A percentile compares a stretch with the other conserved stretches of the same genome.
phyloP scores from a whole-genome alignment of 495 filamentous ascomycete genomes.

The Collariella sp. region DNA sequence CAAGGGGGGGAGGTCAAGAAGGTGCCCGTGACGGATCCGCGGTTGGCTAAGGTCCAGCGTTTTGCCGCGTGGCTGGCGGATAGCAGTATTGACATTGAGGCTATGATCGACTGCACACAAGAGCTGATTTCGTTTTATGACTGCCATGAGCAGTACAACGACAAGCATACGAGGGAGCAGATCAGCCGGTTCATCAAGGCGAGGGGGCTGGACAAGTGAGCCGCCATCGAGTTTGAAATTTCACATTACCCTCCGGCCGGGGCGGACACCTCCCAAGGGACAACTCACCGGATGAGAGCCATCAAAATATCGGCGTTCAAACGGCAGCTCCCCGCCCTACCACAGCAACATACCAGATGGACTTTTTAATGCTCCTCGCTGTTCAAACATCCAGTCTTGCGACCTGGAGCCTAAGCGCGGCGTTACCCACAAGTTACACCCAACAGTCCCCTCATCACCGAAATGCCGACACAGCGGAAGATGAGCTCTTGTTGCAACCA shows the following conservation, averaged over 20 bases:
- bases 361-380: no score
- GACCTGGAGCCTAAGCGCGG: no score
- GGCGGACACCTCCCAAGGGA: no score
- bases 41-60: constrained; percentile 54
- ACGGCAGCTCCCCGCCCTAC: no score
- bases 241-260: neutral
- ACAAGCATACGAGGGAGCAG: constrained; percentile 56
- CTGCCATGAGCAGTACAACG: constrained; percentile 80
- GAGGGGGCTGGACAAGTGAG: constrained; percentile 65
- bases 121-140: constrained; percentile 95
- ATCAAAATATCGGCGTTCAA: no score
- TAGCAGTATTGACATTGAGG: constrained; percentile 85
- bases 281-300: no score
- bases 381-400: no score
- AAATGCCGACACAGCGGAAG: no score
- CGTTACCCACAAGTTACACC: no score
- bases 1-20: constrained; percentile 16
- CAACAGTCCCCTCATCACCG: no score
- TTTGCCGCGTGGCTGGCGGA: constrained; percentile 83
- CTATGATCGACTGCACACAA: constrained; percentile 86
- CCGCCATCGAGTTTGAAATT: neutral
- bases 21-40: constrained; percentile 26
- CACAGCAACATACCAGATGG: no score
- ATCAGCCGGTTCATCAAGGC: constrained; percentile 79
- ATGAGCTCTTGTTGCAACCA: no score